Percentiles rank a stretch among this genome's conserved stretches.
Evolutionary conservation across 208 protist species (phyloP).

Genomic region (Crithidia mellificae): DNA sequence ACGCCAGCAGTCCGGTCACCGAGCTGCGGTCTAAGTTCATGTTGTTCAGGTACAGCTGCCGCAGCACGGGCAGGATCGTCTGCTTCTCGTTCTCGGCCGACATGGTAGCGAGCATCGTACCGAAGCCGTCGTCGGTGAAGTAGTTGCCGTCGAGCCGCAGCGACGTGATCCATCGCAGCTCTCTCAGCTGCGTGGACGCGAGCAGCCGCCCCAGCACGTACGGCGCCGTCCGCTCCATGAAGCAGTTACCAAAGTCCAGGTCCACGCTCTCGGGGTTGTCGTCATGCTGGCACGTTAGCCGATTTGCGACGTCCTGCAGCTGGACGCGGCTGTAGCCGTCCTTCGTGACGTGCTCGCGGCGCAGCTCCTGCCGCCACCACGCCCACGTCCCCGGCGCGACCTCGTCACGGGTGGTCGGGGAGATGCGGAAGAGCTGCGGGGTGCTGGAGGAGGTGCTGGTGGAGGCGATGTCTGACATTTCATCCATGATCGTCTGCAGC

Average conservation of each 20-base stretch:
- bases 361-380: conserved; percentile 80
- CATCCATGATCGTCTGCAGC: conserved; percentile 29
- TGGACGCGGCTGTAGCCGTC: conserved; percentile 51
- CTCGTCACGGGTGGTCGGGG: conserved; percentile 30
- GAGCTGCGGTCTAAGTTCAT: conserved; percentile 76
- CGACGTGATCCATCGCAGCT: conserved; percentile 75
- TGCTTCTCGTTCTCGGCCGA: conserved; percentile 52
- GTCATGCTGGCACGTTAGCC: conserved; percentile 58
- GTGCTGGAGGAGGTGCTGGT: conserved; percentile 46
- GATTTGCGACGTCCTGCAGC: conserved; percentile 67
- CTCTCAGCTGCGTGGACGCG: conserved; percentile 45
- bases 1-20: conserved; percentile 60
- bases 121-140: conserved; percentile 77
- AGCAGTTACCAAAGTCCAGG: conserved; percentile 74
- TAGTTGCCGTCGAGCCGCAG: conserved; percentile 85
- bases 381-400: conserved; percentile 52
- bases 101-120: conserved; percentile 68
- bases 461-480: conserved; percentile 21
- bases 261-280: conserved; percentile 61
- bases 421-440: conserved; percentile 69
- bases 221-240: conserved; percentile 77
- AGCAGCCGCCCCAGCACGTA: conserved; percentile 71
- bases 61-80: conserved; percentile 57
- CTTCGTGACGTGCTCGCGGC: conserved; percentile 61
- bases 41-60: conserved; percentile 79